Conservation (phyloP, 139 green algal species). For the Dunaliella primolecta region DNA sequence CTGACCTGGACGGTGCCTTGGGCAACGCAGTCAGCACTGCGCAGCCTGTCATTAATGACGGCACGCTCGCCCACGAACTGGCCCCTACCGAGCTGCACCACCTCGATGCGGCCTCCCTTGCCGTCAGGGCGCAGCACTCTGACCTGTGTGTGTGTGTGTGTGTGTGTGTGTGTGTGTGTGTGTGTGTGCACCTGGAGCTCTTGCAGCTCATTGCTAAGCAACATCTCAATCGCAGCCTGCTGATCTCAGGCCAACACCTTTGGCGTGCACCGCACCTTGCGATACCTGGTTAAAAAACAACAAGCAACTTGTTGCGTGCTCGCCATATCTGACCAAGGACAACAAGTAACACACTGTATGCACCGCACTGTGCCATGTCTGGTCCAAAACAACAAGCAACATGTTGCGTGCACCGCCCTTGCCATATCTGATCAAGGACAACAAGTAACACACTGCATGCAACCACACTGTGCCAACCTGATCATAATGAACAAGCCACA, state of each 20-base stretch:
- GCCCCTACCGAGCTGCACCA: slow-evolving; percentile 57
- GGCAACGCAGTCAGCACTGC: slow-evolving; percentile 67
- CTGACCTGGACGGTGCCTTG: slow-evolving; percentile 53
- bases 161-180: slow-evolving; percentile 10
- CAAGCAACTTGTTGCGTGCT: no score
- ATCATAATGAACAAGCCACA: no score
- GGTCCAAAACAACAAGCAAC: no score
- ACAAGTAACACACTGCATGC: no score
- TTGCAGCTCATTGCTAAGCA: not conserved
- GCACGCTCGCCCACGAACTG: slow-evolving; percentile 75
- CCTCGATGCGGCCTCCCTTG: slow-evolving; percentile 52
- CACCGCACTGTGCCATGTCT: no score
- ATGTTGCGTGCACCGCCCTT: no score
- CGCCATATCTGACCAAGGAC: no score
- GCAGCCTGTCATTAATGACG: slow-evolving; percentile 72
- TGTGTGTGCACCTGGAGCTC: not conserved
- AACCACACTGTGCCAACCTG: no score
- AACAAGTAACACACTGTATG: no score
- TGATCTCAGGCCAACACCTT: not conserved
- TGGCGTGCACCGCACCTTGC: no score
- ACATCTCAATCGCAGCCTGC: not conserved
- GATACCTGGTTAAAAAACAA: no score
- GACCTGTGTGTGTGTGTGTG: slow-evolving; percentile 32
- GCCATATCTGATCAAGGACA: no score
- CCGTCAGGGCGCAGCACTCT: slow-evolving; percentile 54